Base-by-base conservation (phyloP, 768 basidiomycete species). In the Amanita pseudoporphyria region DNA sequence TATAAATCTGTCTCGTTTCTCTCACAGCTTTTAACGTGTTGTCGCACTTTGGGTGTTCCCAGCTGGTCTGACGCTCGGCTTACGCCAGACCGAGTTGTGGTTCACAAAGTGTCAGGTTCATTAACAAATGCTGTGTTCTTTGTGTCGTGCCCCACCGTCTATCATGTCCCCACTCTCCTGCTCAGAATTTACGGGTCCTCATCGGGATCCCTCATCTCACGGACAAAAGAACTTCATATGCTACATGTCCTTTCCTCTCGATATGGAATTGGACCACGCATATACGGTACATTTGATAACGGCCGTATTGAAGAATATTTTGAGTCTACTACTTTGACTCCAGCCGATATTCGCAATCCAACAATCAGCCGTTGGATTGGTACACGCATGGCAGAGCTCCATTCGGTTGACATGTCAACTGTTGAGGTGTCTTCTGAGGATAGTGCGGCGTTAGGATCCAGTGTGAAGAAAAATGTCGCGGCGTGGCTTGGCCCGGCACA, bases 121-220 rank as follows among this genome's bases (percentile, higher is more conserved):
- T 67, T 97, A 55, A 99, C 95, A 36, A 99, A 99, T 65, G 86
- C 89, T 49, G 92, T 99, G 49, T 98, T 90, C 70, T 99, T 98
- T 67, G 85, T 97, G 47, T 89, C 93, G 9, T 91, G 81, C 60
- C 71, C 78, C 32, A 62, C 70, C 28, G 62, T 65, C 16, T 70
- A 67, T 48, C 68, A 64, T 49, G 64, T 69, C 46, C 74, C 70
- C 56, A 94, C 88, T 1, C 64, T 97, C 22, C 75, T 99, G 9
- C 78, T 98, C 52, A 85, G 96, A 53, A 78, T 99, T 49, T 99
- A 97, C 62, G 96, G 96, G 6, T 71, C 87, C 5, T 89, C 89
- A 42, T 90, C 93, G 5, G 80, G 79, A 24, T 71, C 79, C 10
- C 80, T 99, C 60, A 92, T 99, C 61, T 91, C 88, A 51, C 88